Base-by-base conservation (phyloP, 495 filamentous ascomycete species). In the Aspergillus leporis region DNA sequence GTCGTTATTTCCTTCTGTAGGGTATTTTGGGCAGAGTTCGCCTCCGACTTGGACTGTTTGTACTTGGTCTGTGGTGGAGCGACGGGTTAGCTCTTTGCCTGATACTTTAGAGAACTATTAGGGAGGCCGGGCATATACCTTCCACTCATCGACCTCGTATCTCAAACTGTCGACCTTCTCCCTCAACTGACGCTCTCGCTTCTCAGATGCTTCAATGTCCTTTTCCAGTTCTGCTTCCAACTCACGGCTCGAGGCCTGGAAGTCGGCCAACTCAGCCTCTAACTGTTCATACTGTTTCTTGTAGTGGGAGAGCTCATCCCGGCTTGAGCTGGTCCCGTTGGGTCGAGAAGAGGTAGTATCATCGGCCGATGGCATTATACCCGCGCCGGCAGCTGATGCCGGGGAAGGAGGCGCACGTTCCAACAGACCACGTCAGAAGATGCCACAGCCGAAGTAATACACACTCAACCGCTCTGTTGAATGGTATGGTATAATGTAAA, bases 111-210 rank as follows among this genome's bases (percentile, higher is more conserved):
- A 4, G 12, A 18, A 22, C 49, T 34, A 32, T n/a, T 5, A 22
- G 38, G 10, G 38, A 45, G 34, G 32, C 19, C 49, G 38, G 45
- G n/a, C 40, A 36, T 31, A 68, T 79, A 96, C 93, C 85, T 98
- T 97, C 94, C 94, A 98, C 74, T 98, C 94, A 19, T 97, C 93
- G 0, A 93, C 92, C 68, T 97, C 92, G 66, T 91, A 97, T 55
- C 83, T 84, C 65, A 96, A 70, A 25, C 75, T 80, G 66, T 98
- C 94, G 2, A 90, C 87, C 75, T 94, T 96, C 70, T 93, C 88
- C 69, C 91, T 85, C 65, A 98, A 74, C 56, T 84, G 80, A 57
- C 91, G 83, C 72, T 98, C 94, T 64, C 90, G 84, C 77, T 94
- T 93, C 81, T 98, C 94, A 40, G 92, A 91, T 21, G 90, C 90